Evolutionary conservation across 139 green algal species (phyloP).

Genomic region (Protoeuglena noctilucae): DNA sequence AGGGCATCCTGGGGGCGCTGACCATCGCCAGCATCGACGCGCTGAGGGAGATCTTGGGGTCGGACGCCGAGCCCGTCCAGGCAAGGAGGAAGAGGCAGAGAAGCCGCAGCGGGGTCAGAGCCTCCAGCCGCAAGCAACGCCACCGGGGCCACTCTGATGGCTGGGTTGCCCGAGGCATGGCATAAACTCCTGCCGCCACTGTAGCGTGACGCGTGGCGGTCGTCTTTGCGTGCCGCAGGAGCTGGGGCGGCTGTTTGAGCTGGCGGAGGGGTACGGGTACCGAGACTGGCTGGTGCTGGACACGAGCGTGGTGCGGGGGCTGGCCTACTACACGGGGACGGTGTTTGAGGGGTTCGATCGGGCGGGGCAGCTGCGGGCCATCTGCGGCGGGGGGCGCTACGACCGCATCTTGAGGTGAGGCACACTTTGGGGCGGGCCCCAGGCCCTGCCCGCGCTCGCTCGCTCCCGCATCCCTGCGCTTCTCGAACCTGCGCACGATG

Average conservation of each 20-base stretch:
- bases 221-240: conserved; percentile 34
- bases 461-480: too few relatives aligned
- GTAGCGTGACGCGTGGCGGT: too few relatives aligned
- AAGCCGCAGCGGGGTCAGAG: too few relatives aligned
- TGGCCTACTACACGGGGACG: conserved; percentile 93
- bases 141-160: too few relatives aligned
- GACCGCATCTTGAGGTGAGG: conserved; percentile 74
- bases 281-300: conserved; percentile 88
- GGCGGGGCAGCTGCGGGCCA: conserved; percentile 72
- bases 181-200: too few relatives aligned
- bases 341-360: conserved; percentile 73
- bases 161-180: too few relatives aligned
- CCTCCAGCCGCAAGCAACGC: too few relatives aligned
- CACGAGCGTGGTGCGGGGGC: conserved; percentile 72
- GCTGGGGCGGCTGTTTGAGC: conserved; percentile 56
- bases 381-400: conserved; percentile 91
- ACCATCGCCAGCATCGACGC: conserved; percentile 16
- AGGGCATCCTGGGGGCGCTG: conserved; percentile 39
- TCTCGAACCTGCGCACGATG: too few relatives aligned
- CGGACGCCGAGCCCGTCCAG: conserved; percentile 31
- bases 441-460: too few relatives aligned
- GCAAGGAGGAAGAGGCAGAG: too few relatives aligned
- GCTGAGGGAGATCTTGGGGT: conserved; percentile 17
- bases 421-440: conserved; percentile 26
- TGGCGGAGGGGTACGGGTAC: conserved; percentile 72